These are phyloP conservation scores for Amphicarpaea edgeworthii DNA, from an alignment of 306 rosid species.

Conservation along the genomic window DNA sequence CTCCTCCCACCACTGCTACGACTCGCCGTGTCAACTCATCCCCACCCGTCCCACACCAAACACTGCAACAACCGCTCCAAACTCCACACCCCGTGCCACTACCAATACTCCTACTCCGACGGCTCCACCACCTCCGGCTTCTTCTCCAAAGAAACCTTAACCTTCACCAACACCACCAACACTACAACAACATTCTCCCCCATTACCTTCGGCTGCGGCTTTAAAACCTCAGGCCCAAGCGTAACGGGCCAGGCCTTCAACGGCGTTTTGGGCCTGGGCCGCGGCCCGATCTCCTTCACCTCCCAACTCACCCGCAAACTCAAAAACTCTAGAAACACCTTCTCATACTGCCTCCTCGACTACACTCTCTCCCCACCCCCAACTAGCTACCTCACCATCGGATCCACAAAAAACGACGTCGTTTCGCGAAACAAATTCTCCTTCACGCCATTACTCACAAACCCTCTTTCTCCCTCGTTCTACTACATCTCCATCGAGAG, in stretches of 20 bases:
- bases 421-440: constrained; percentile 33
- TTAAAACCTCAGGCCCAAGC: constrained; percentile 68
- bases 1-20: constrained; percentile 71
- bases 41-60: constrained; percentile 45
- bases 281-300: constrained; percentile 72
- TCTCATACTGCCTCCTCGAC: constrained; percentile 82
- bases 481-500: constrained; percentile 63
- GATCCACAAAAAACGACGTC: constrained; percentile 42
- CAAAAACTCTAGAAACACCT: constrained; percentile 58
- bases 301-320: constrained; percentile 70
- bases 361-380: constrained; percentile 81
- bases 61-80: constrained; percentile 61
- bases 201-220: constrained; percentile 81
- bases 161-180: constrained; percentile 58
- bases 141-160: constrained; percentile 67
- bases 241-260: constrained; percentile 62
- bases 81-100: constrained; percentile 71
- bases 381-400: constrained; percentile 70
- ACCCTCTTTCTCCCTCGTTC: constrained; percentile 70
- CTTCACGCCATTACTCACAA: constrained; percentile 61
- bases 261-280: constrained; percentile 82
- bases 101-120: constrained; percentile 72
- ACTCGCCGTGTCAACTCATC: constrained; percentile 57
- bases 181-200: too few relatives aligned
- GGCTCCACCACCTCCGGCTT: constrained; percentile 66